Conservation (phyloP, 768 basidiomycete genomes). For the Sporobolomyces roseus region DNA sequence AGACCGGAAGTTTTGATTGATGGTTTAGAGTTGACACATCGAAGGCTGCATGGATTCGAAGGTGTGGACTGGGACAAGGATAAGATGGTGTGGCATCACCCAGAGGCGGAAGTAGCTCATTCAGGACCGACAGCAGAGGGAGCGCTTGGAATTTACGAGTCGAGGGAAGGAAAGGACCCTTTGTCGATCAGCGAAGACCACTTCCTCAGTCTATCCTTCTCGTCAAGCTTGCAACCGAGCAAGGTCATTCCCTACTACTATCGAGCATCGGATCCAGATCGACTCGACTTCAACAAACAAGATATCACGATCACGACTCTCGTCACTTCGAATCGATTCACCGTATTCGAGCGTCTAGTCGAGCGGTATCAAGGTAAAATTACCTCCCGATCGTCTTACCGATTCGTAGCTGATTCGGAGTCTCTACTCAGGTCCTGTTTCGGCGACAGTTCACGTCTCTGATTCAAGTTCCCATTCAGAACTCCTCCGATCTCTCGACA, state of each 20-base stretch:
- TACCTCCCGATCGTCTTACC: neutral
- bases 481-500: slow-evolving; percentile 62
- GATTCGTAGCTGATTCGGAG: neutral
- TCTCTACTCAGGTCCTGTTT: slow-evolving; percentile 66
- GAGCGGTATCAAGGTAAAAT: slow-evolving; percentile 68
- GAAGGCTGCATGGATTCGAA: slow-evolving; percentile 35
- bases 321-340: slow-evolving; percentile 72
- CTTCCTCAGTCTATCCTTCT: slow-evolving; percentile 44
- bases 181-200: slow-evolving; percentile 45
- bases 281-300: slow-evolving; percentile 53
- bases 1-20: slow-evolving; percentile 25
- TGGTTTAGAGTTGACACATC: slow-evolving; percentile 19
- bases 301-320: slow-evolving; percentile 83
- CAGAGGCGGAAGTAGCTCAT: slow-evolving; percentile 21
- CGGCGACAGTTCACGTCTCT: slow-evolving; percentile 72
- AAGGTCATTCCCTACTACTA: slow-evolving; percentile 79
- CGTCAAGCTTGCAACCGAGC: slow-evolving; percentile 57
- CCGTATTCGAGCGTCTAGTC: slow-evolving; percentile 67
- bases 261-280: slow-evolving; percentile 56
- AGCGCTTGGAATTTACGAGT: slow-evolving; percentile 6
- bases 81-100: slow-evolving; percentile 41
- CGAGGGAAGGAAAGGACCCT: neutral
- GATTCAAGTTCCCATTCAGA: slow-evolving; percentile 48
- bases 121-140: neutral
- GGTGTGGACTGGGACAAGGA: slow-evolving; percentile 40